Base-by-base conservation (phyloP, 805 yeast species). In the Ascoidea asiatica region DNA sequence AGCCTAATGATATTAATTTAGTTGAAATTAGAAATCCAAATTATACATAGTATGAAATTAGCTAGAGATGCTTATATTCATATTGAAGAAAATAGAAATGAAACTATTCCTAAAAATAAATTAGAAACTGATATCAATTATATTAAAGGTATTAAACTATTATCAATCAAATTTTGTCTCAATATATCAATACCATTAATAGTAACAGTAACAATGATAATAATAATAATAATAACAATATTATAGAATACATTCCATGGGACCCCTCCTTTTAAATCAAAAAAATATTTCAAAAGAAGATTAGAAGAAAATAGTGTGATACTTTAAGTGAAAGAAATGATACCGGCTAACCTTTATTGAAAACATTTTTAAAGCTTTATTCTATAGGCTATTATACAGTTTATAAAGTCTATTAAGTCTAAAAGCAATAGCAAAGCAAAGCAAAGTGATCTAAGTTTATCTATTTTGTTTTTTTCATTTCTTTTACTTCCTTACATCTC, bases 11-110 rank as follows among this genome's bases (percentile, higher is more conserved):
- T 59, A 73, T 75, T 51, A 62, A 69, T 51, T 66, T 78, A 45
- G 96, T 97, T 17, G 52, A 63, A 46, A n/a, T n/a, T n/a, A 59
- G 70, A 45, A 70, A 73, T 44, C 61, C 64, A 18, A 60, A 63
- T 44, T 89, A 89, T 62, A 74, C 82, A 57, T 46, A 96, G 95
- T 19, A 67, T 88, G 68, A 89, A 89, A 63, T 72, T 89, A 45
- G 97, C 90, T 17, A 77, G 97, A 62, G 97, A 97, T 51, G 97
- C 97, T 15, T 89, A 89, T 66, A 77, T 89, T 48, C 96, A 89
- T 59, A 77, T 95, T 5, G 97, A 89, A 65, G 74, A 82, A 35
- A 70, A 81, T 50, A 72, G 97, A 56, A 51, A 57, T 43, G 52
- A 62, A 4, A 80, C 85, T 18, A 86, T 89, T 48, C 92, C 81